phyloP scores from a whole-genome alignment of 202 grass and related monocot species.

The Panicum hallii region DNA sequence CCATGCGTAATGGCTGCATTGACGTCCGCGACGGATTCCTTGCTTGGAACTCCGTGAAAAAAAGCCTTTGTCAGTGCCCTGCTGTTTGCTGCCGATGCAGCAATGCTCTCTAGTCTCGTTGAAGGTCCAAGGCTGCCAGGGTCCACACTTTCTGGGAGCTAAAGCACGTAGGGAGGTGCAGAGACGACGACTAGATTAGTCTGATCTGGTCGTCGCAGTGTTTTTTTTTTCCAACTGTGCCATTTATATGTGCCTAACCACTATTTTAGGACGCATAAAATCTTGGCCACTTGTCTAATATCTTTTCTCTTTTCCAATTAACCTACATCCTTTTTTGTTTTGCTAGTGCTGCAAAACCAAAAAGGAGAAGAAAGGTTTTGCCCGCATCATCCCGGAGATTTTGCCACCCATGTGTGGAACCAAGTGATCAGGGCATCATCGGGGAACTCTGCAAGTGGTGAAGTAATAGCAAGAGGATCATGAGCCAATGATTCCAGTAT shows the following conservation, averaged over 20 bases:
- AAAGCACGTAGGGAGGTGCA: not conserved
- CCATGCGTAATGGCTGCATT: conserved; percentile 39
- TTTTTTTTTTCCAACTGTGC: no score
- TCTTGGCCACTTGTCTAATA: no score
- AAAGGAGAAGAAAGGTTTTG: no score
- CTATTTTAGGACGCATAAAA: no score
- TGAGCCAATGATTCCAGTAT: not conserved
- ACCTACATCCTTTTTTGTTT: no score
- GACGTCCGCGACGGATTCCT: conserved; percentile 28
- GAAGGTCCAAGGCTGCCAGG: conserved; percentile 13
- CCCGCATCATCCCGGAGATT: not conserved
- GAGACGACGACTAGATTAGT: no score
- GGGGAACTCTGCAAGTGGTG: not conserved
- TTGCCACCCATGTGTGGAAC: not conserved
- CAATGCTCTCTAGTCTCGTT: not conserved
- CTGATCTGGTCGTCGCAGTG: no score
- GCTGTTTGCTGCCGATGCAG: not conserved
- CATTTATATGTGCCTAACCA: no score
- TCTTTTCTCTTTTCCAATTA: no score
- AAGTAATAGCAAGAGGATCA: not conserved
- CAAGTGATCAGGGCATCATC: not conserved
- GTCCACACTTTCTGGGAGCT: conserved; percentile 1
- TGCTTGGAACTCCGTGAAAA: conserved; percentile 4
- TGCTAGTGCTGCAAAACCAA: no score
- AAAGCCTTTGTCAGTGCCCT: not conserved